Conservation (phyloP, 169 alveolate genomes). For the Plasmodium sp. region DNA sequence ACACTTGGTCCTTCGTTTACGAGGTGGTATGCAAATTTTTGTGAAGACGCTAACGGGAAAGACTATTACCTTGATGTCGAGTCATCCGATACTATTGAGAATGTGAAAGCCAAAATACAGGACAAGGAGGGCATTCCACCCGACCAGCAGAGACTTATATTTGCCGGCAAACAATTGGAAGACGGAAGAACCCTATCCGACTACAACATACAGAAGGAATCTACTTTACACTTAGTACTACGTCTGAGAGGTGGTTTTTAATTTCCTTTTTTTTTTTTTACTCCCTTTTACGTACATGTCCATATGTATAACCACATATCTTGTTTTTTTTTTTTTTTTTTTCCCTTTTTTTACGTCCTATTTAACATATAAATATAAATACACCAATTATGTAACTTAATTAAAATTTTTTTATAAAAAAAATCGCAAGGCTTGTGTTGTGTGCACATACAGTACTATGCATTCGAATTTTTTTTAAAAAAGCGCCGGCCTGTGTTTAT, state of each 20-base stretch:
- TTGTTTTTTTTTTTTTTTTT: not conserved
- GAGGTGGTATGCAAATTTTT: constrained; percentile 87
- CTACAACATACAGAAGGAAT: constrained; percentile 98
- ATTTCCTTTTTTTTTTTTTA: not conserved
- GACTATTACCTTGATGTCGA: constrained; percentile 92
- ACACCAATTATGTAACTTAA: constrained; percentile 21
- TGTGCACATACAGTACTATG: constrained; percentile 47
- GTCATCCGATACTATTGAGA: constrained; percentile 95
- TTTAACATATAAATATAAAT: constrained; percentile 1
- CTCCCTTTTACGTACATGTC: not conserved
- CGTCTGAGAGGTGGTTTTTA: constrained; percentile 79
- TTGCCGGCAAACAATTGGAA: constrained; percentile 99
- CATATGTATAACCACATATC: not conserved
- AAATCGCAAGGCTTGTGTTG: constrained; percentile 53
- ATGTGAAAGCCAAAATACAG: constrained; percentile 94
- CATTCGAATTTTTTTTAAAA: not conserved
- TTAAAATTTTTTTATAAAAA: constrained; percentile 56
- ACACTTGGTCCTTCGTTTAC: constrained; percentile 91
- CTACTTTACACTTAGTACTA: constrained; percentile 96
- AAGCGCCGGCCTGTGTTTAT: not conserved
- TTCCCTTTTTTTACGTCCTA: constrained; percentile 33
- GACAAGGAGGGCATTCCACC: not conserved
- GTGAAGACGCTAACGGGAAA: constrained; percentile 87
- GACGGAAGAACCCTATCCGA: constrained; percentile 99
- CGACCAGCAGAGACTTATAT: constrained; percentile 84